Conservation (phyloP, 164 flowering plant species). For the Magnolia officinalis region DNA sequence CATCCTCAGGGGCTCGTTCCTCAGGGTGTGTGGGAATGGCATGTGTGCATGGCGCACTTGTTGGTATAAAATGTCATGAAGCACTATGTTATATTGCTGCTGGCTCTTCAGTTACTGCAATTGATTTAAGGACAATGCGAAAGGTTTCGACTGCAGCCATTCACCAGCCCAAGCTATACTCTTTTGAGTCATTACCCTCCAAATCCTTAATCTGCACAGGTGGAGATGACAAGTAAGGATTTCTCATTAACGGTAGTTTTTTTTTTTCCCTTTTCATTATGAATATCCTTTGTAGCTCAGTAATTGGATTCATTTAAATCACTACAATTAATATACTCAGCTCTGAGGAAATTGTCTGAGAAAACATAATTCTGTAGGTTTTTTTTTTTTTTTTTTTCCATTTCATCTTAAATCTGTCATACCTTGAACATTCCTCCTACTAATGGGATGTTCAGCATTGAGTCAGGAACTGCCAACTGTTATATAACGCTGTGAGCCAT, state of each 20-base stretch:
- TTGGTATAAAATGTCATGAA: conserved; percentile 57
- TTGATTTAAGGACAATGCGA: conserved; percentile 74
- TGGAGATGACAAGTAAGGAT: conserved; percentile 46
- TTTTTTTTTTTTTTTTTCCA: too few relatives aligned
- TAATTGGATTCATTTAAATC: neutral
- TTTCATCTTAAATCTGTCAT: too few relatives aligned
- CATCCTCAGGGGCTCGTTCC: conserved; percentile 45
- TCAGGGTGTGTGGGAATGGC: conserved; percentile 66
- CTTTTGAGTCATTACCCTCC: conserved; percentile 51
- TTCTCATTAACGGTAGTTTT: neutral
- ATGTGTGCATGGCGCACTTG: conserved; percentile 40
- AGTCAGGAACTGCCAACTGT: too few relatives aligned
- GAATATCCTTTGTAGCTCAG: neutral
- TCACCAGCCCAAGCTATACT: conserved; percentile 27
- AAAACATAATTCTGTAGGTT: too few relatives aligned
- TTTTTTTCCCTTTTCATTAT: neutral
- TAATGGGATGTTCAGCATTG: too few relatives aligned
- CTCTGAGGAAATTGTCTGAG: too few relatives aligned
- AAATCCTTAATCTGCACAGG: conserved; percentile 58
- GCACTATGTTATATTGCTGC: conserved; percentile 57
- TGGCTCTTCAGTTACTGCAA: conserved; percentile 47
- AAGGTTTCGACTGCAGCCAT: conserved; percentile 36
- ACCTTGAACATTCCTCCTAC: too few relatives aligned
- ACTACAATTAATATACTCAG: neutral
- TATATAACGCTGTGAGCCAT: too few relatives aligned